Percentiles rank a stretch among this genome's conserved stretches.
These are phyloP conservation scores for Aureobasidium sp. DNA, from an alignment of 2,329 filamentous ascomycete species.

Conservation along the genomic window DNA sequence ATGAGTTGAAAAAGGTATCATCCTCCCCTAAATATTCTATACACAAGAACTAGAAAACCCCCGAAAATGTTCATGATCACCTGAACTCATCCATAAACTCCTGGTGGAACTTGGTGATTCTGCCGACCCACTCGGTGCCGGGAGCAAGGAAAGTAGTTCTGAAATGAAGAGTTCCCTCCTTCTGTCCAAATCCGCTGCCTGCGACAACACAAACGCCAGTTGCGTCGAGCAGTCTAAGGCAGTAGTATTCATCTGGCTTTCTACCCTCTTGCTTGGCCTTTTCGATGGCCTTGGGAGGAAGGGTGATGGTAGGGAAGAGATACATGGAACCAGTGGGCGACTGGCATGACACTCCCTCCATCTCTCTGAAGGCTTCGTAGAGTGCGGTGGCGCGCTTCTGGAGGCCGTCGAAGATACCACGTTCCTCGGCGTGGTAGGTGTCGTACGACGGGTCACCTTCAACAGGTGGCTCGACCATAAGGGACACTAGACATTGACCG, in stretches of 20 bases:
- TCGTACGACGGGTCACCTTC: conserved; percentile 76
- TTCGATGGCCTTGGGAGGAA: conserved; percentile 68
- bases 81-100: conserved; percentile 81
- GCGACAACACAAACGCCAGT: conserved; percentile 94
- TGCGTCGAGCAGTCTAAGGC: conserved; percentile 79
- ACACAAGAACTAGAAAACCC: not conserved
- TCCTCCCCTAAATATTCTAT: not conserved
- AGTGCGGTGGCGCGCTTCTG: conserved; percentile 74
- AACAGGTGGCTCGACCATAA: conserved; percentile 94
- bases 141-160: conserved; percentile 94
- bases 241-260: conserved; percentile 87
- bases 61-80: not conserved
- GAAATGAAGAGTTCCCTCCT: conserved; percentile 85
- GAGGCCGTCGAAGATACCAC: conserved; percentile 70
- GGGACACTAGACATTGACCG: conserved; percentile 90
- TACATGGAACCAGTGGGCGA: conserved; percentile 96
- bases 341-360: conserved; percentile 93
- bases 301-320: conserved; percentile 87
- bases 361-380: conserved; percentile 82
- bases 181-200: conserved; percentile 90
- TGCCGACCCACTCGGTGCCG: conserved; percentile 87
- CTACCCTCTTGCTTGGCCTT: conserved; percentile 68
- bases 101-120: conserved; percentile 83
- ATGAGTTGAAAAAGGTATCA: not conserved
- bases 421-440: conserved; percentile 80